Evolutionary conservation across 2,329 filamentous ascomycete genomes (phyloP).

Genomic region (Cercospora sp.): DNA sequence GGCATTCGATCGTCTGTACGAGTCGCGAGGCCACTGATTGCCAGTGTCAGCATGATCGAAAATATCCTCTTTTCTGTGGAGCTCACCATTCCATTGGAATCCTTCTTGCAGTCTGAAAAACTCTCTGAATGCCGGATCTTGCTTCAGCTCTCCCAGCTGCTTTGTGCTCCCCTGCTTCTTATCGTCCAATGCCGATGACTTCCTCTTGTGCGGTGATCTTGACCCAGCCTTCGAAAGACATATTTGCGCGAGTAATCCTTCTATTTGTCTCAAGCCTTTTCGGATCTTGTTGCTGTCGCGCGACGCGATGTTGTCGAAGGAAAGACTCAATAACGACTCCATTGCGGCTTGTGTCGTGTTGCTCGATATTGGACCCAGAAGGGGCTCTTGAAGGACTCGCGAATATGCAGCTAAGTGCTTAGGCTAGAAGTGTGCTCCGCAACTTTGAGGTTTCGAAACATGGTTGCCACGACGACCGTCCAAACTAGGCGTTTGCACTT

Average conservation of each 20-base stretch:
- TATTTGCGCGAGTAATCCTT: constrained; percentile 90
- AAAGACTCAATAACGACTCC: constrained; percentile 88
- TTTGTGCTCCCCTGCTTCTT: constrained; percentile 47
- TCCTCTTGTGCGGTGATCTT: constrained; percentile 42
- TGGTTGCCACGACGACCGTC: constrained; percentile 2
- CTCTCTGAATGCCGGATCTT: constrained; percentile 87
- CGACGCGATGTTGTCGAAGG: constrained; percentile 94
- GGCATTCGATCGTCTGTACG: constrained; percentile 78
- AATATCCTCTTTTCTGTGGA: neutral
- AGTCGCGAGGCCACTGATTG: constrained; percentile 73
- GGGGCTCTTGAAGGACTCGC: constrained; percentile 10
- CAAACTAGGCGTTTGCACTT: neutral
- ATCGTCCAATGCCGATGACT: constrained; percentile 38
- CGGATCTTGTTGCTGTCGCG: constrained; percentile 86
- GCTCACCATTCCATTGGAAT: constrained; percentile 87
- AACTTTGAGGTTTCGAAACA: constrained; percentile 1
- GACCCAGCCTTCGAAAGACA: constrained; percentile 65
- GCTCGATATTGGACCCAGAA: constrained; percentile 19
- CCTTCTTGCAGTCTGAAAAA: constrained; percentile 97
- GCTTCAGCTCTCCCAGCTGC: constrained; percentile 66
- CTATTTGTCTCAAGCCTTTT: constrained; percentile 90
- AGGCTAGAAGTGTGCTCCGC: constrained; percentile 12
- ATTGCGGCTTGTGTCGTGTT: constrained; percentile 51
- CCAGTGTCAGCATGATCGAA: constrained; percentile 16
- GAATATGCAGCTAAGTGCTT: constrained; percentile 24